A percentile compares a stretch with the other conserved stretches of the same genome.
These are phyloP conservation scores for Lactarius vividus DNA, from an alignment of 768 basidiomycete species.

Conservation along the genomic window DNA sequence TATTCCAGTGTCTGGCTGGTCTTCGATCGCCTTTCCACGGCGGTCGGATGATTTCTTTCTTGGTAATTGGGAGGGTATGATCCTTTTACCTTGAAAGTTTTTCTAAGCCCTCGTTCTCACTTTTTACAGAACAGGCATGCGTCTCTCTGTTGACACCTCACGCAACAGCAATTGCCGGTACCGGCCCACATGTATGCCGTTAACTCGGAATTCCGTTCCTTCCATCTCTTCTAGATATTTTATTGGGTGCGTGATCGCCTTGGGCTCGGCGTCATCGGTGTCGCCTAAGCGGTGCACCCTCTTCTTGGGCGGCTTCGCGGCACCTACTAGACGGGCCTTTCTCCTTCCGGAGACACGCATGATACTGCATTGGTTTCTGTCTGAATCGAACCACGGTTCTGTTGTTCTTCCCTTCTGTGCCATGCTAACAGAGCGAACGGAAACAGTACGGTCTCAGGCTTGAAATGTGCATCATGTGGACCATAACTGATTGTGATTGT, in stretches of 20 bases:
- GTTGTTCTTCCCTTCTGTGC: not conserved
- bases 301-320: slow-evolving; percentile 3
- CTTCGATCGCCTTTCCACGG: slow-evolving; percentile 3
- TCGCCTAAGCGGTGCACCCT: not conserved
- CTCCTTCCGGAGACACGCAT: slow-evolving; percentile 7
- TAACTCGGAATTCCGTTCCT: not conserved
- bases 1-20: not conserved
- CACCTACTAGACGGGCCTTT: not conserved
- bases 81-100: not conserved
- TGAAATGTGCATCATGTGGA: not conserved
- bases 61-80: not conserved
- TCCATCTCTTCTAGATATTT: not conserved
- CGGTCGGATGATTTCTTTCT: not conserved
- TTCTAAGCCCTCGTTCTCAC: not conserved
- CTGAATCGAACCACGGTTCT: not conserved
- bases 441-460: not conserved
- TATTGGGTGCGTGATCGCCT: not conserved
- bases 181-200: not conserved
- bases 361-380: not conserved
- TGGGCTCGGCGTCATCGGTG: not conserved
- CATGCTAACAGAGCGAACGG: not conserved
- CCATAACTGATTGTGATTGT: not conserved
- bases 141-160: not conserved
- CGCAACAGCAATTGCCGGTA: not conserved
- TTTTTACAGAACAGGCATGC: not conserved